Evolutionary conservation across 106 monocot genomes (phyloP), one percentile per base, ranked within the genome.

Genomic region (Hemerocallis citrina): DNA sequence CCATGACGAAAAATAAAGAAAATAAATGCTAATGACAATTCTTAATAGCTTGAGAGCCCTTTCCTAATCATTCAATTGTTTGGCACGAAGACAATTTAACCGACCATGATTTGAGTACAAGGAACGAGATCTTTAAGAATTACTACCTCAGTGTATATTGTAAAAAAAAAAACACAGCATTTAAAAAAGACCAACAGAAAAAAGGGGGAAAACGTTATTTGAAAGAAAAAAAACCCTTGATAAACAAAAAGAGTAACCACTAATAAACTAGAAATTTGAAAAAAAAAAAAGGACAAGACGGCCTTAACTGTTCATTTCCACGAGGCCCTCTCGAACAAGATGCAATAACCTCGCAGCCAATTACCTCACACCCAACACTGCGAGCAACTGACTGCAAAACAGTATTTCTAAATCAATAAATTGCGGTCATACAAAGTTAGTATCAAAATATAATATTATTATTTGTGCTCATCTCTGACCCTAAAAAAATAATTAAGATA

Each of bases 231-330:
- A 23, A 38, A 4, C 23, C 19, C 10, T 68, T 32, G 12, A 25
- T 48, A 21, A 69, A 36, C 2, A 44, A 45, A 69, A 57, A 51
- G 1, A 51, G 24, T 12, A 51, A 27, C 24, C 24, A 51, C 7
- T 28, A 28, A 12, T 51, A 12, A 4, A 23, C 24, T 27, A 51
- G 20, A 28, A 51, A 2, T 28, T 2, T 9, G 27, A 40, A 14
- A 24, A 25, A 39, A 23, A 61, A 45, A 61, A 55, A 34, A 52
- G n/a, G 11, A 40, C 45, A 46, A 54, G 41, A 62, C 11, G 47
- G 42, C 3, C 52, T 72, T 79, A 72, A 96, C 95, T 87, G 84
- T 90, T 96, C 95, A 70, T 79, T 87, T 44, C 81, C 85, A 48
- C 82, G 79, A 69, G 79, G 82, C 6, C 89, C 93, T 68, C 65